Evolutionary conservation across 768 basidiomycete species (phyloP), one percentile per base, ranked within the genome.

Genomic region (Brasilioporus rufonigricans): DNA sequence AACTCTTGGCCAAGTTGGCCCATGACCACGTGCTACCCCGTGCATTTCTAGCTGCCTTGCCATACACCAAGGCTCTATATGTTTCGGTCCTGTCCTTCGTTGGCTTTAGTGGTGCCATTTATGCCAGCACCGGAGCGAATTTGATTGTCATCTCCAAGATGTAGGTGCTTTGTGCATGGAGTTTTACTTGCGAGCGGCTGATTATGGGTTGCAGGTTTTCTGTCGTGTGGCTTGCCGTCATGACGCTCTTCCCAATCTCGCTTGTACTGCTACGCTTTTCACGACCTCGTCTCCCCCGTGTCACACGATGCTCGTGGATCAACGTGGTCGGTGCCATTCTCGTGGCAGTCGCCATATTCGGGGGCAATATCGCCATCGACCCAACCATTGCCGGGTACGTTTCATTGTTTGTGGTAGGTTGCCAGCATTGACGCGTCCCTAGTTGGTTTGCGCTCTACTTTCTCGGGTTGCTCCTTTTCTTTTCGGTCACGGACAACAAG

Each of bases 381-480:
- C 83, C 81, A 3, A 69, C 71, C 21, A 85, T 80, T 19, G 75
- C 77, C 10, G 81, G 81, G 83, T 84, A 53, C 44, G 77, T 72
- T 29, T 14, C 1, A 2, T 41, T 35, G 27, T 23, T 46, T 43
- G 39, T 9, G 23, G 43, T 53, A 18, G 31, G 9, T 16, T 16
- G 19, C 39, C 21, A 16, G 31, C 3, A 8, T 24, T 60, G 32
- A 65, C 16, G 29, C 29, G 2, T n/a, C n/a, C 11, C 5, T 35
- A 86, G 84, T 14, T 87, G 85, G 64, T 87, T 86, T 58, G 73
- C 79, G 1, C 79, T 81, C 1, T 90, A 89, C 63, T 75, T 82
- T 57, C n/a, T 80, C 8, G 80, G 69, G 6, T 73, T 87, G 21
- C 61, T 81, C 0, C 23, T 69, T 7, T 33, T 81, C 1, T 82